Percentiles rank a stretch among this genome's conserved stretches.
Evolutionary conservation across 2,329 filamentous ascomycete species (phyloP).

Genomic region (Colletotrichum cordylinicola): DNA sequence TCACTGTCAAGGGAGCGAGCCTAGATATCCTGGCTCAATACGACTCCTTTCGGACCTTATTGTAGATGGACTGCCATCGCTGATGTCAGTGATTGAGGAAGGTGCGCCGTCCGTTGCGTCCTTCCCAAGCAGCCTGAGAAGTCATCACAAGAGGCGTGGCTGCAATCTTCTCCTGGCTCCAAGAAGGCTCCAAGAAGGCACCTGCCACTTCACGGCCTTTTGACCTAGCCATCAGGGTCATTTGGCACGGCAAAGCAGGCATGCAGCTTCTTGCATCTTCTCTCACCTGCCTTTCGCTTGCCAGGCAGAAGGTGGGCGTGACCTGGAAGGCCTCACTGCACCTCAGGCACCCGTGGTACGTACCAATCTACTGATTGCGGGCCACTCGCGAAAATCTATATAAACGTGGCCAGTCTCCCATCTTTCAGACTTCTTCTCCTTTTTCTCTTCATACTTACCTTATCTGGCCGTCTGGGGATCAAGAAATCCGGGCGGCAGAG

Average conservation of each 20-base stretch:
- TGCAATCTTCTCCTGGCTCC: neutral
- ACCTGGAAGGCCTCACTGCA: neutral
- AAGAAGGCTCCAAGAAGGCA: neutral
- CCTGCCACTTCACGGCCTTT: neutral
- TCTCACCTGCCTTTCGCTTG: neutral
- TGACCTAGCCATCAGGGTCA: neutral
- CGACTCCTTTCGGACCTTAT: neutral
- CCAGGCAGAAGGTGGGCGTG: neutral
- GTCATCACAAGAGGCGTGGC: neutral
- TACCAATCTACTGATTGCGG: conserved; percentile 4
- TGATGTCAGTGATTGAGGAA: neutral
- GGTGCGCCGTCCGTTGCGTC: neutral
- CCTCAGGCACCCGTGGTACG: neutral
- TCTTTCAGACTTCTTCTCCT: neutral
- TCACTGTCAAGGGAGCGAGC: neutral
- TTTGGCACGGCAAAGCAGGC: neutral
- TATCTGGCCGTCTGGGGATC: conserved; percentile 47
- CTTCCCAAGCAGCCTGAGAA: neutral
- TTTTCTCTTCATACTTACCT: conserved; percentile 59
- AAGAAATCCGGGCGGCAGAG: conserved; percentile 45
- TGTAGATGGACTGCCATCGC: neutral
- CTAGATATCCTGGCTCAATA: neutral
- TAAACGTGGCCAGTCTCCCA: conserved; percentile 22
- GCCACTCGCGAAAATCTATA: conserved; percentile 30
- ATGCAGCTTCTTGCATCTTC: neutral